These are phyloP conservation scores for Dipodascopsis uninucleata DNA, from an alignment of 805 yeast genomes.

Conservation along the genomic window DNA sequence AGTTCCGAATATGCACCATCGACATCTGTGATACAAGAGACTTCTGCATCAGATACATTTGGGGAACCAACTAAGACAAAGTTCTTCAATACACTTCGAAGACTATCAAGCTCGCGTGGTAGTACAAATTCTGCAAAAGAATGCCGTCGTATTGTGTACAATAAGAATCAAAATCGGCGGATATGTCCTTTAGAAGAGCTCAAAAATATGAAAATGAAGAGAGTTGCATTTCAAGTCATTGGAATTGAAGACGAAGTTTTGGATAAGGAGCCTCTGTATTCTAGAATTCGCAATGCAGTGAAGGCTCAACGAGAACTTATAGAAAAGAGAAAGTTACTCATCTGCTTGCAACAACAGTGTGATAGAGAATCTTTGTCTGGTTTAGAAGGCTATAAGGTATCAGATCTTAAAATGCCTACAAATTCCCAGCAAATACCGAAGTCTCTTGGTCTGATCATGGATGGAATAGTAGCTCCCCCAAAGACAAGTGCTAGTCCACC, in stretches of 20 bases:
- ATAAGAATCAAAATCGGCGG: slow-evolving; percentile 18
- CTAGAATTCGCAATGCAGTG: slow-evolving; percentile 18
- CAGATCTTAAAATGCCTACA: no score
- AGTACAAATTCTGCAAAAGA: not conserved
- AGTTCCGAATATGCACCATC: not conserved
- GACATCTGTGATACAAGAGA: not conserved
- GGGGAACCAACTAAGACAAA: not conserved
- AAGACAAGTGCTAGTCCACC: no score
- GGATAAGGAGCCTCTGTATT: slow-evolving; percentile 22
- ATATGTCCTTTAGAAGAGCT: slow-evolving; percentile 23
- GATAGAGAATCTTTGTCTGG: no score
- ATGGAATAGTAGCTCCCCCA: no score
- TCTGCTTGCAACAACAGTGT: no score
- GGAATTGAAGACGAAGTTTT: slow-evolving; percentile 23
- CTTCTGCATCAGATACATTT: slow-evolving; percentile 1
- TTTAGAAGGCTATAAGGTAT: no score
- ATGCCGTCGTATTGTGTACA: slow-evolving; percentile 20
- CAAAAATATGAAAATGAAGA: slow-evolving; percentile 7
- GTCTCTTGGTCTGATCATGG: no score
- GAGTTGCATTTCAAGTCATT: slow-evolving; percentile 26
- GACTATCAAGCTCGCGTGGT: slow-evolving; percentile 17
- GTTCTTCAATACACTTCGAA: slow-evolving; percentile 10
- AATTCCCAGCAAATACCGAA: no score
- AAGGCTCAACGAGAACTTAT: slow-evolving; percentile 12
- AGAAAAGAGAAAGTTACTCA: no score